These are phyloP conservation scores for Colletotrichum chlorophyti DNA, from an alignment of 2,329 filamentous ascomycete species.

Conservation along the genomic window DNA sequence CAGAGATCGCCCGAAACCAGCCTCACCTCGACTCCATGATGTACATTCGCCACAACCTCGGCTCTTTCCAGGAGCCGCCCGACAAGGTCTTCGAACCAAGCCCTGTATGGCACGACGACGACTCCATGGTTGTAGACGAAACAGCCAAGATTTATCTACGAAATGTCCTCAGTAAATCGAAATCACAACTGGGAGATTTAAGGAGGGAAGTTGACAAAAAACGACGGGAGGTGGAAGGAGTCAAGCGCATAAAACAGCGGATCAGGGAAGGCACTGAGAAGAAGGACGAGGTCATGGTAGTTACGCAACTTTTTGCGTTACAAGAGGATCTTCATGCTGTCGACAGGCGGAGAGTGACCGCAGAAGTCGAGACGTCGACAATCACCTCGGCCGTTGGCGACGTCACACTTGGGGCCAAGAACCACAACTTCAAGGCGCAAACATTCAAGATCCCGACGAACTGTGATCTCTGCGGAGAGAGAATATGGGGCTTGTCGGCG, in stretches of 20 bases:
- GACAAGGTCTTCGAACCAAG: slow-evolving; percentile 92
- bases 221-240: slow-evolving; percentile 80
- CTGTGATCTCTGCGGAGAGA: slow-evolving; percentile 94
- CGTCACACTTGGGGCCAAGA: slow-evolving; percentile 88
- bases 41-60: slow-evolving; percentile 93
- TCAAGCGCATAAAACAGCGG: slow-evolving; percentile 75
- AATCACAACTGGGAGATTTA: slow-evolving; percentile 80
- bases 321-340: slow-evolving; percentile 87
- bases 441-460: slow-evolving; percentile 99
- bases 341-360: slow-evolving; percentile 83
- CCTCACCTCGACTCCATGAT: slow-evolving; percentile 95
- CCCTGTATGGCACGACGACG: slow-evolving; percentile 96
- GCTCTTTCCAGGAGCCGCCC: slow-evolving; percentile 80
- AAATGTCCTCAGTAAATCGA: slow-evolving; percentile 91
- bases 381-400: slow-evolving; percentile 93
- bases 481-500: slow-evolving; percentile 95
- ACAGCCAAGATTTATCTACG: slow-evolving; percentile 87
- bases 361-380: slow-evolving; percentile 91
- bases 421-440: slow-evolving; percentile 98
- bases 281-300: slow-evolving; percentile 85
- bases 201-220: slow-evolving; percentile 87
- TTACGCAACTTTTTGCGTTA: slow-evolving; percentile 81
- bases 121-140: slow-evolving; percentile 84
- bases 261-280: slow-evolving; percentile 87
- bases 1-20: slow-evolving; percentile 86